A percentile compares a stretch with the other conserved stretches of the same genome.
Evolutionary conservation across 139 green algal genomes (phyloP).

Genomic region (Marvania coccoides): DNA sequence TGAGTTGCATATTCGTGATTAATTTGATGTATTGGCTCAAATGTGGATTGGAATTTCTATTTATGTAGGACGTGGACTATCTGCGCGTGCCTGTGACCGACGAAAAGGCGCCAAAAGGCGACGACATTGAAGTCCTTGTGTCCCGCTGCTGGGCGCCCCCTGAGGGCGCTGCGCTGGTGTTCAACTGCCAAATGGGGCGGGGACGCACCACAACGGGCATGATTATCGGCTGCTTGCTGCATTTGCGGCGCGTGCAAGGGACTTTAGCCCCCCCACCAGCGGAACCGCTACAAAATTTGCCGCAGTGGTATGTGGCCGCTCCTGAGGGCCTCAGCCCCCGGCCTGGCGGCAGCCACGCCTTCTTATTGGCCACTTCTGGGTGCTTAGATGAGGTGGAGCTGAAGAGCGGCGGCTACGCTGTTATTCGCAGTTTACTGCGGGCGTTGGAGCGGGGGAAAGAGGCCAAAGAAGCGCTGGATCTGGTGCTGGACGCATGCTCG

Average conservation of each 20-base stretch:
- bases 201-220: slow-evolving; percentile 91
- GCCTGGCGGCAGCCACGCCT: too few species aligned
- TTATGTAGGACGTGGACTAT: slow-evolving; percentile 88
- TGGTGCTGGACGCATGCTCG: slow-evolving; percentile 66
- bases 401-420: slow-evolving; percentile 62
- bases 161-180: slow-evolving; percentile 65
- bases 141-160: slow-evolving; percentile 51
- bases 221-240: slow-evolving; percentile 81
- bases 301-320: slow-evolving; percentile 32
- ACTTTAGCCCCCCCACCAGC: slow-evolving; percentile 1
- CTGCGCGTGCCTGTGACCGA: slow-evolving; percentile 87
- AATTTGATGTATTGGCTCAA: too few species aligned
- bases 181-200: slow-evolving; percentile 97
- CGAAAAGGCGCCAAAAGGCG: slow-evolving; percentile 90
- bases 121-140: slow-evolving; percentile 56
- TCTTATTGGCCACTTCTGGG: not conserved
- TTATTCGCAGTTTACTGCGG: slow-evolving; percentile 68
- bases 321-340: not conserved
- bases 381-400: slow-evolving; percentile 22
- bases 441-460: slow-evolving; percentile 56
- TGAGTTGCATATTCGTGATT: too few species aligned
- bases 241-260: slow-evolving; percentile 27
- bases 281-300: slow-evolving; percentile 21
- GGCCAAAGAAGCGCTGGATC: slow-evolving; percentile 72
- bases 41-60: too few species aligned